phyloP scores from a whole-genome alignment of 768 basidiomycete species.

The Auricularia cornea region DNA sequence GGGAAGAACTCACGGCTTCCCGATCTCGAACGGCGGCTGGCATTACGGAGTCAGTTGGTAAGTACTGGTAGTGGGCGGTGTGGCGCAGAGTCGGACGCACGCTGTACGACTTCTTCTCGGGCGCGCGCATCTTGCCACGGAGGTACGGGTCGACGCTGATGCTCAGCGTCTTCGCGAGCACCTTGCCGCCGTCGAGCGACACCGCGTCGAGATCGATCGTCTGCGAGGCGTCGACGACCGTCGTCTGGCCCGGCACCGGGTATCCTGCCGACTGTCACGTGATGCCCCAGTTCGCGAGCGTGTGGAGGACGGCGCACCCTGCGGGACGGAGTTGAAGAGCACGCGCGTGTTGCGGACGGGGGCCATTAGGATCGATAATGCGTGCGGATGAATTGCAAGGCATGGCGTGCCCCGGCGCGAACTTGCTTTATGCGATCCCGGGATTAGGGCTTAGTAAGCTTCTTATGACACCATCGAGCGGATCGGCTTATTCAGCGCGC shows the following conservation, averaged over 20 bases:
- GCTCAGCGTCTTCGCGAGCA: constrained; percentile 43
- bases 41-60: no score
- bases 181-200: constrained; percentile 33
- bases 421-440: no score
- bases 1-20: not conserved
- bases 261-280: not conserved
- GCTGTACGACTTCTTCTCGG: not conserved
- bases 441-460: no score
- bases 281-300: not conserved
- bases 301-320: not conserved
- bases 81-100: no score
- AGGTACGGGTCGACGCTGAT: constrained; percentile 41
- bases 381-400: no score
- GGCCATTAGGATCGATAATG: not conserved
- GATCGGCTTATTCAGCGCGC: no score
- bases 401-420: no score
- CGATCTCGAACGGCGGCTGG: not conserved
- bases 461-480: no score
- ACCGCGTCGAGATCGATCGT: constrained; percentile 45
- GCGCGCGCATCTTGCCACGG: constrained; percentile 28
- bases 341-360: not conserved
- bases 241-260: constrained; percentile 30
- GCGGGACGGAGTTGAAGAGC: not conserved
- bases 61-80: no score
- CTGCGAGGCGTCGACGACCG: constrained; percentile 34